Evolutionary conservation across 1,139 yeast species (phyloP).

Genomic region (Suhomyces chickasaworum): DNA sequence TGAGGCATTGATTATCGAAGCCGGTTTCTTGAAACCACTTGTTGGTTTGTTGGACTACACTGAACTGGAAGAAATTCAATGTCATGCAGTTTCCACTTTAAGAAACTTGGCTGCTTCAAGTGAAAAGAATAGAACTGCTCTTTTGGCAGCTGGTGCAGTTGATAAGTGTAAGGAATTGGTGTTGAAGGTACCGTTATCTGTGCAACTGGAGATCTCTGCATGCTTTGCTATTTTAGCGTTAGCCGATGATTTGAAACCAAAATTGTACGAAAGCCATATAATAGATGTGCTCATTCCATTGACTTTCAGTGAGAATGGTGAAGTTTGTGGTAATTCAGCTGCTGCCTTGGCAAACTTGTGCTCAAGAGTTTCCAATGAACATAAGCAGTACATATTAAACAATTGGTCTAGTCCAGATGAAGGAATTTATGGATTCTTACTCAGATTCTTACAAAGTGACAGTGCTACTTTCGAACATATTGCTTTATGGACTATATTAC

Average conservation of each 20-base stretch:
- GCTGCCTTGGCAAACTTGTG: slow-evolving; percentile 97
- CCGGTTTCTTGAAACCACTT: slow-evolving; percentile 90
- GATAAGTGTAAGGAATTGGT: slow-evolving; percentile 90
- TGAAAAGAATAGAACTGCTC: slow-evolving; percentile 88
- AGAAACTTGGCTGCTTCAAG: slow-evolving; percentile 95
- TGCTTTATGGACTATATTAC: slow-evolving; percentile 96
- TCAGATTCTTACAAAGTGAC: slow-evolving; percentile 76
- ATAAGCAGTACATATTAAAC: slow-evolving; percentile 70
- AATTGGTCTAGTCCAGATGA: slow-evolving; percentile 82
- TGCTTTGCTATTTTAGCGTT: slow-evolving; percentile 95
- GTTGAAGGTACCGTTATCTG: slow-evolving; percentile 78
- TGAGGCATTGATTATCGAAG: slow-evolving; percentile 92
- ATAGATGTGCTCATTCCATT: slow-evolving; percentile 89
- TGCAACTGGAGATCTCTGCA: slow-evolving; percentile 95
- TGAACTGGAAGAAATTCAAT: slow-evolving; percentile 93
- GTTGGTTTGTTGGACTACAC: slow-evolving; percentile 81
- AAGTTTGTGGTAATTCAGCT: slow-evolving; percentile 97
- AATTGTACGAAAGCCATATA: slow-evolving; percentile 80
- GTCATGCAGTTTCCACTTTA: slow-evolving; percentile 95
- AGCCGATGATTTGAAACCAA: slow-evolving; percentile 91
- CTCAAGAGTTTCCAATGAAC: slow-evolving; percentile 78
- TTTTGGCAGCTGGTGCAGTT: slow-evolving; percentile 94
- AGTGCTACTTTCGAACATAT: slow-evolving; percentile 98
- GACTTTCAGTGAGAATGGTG: slow-evolving; percentile 85
- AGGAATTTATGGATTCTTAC: slow-evolving; percentile 83